A percentile compares a stretch with the other conserved stretches of the same genome.
phyloP scores from a whole-genome alignment of 495 filamentous ascomycete genomes.

The Neurospora cerealis region DNA sequence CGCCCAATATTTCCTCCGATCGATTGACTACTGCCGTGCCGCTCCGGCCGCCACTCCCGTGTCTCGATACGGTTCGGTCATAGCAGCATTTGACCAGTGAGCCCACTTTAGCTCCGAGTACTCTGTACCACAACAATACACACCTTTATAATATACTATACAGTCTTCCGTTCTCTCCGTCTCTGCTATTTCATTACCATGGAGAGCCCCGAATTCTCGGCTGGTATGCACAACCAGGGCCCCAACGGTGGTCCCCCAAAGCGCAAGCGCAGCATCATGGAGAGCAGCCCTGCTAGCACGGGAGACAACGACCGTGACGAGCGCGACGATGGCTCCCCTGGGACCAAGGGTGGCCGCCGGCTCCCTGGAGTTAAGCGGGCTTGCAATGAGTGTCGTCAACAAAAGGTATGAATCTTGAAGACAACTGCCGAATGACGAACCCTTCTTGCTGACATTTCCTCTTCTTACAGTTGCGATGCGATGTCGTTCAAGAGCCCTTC shows the following conservation, averaged over 20 bases:
- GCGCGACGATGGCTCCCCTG: conserved; percentile 37
- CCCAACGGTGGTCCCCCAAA: conserved; percentile 28
- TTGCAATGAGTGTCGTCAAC: conserved; percentile 91
- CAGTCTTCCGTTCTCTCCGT: too few species aligned
- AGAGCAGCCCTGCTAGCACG: conserved; percentile 61
- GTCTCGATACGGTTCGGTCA: not conserved
- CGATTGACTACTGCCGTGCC: conserved; percentile 3
- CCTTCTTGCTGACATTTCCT: conserved; percentile 18
- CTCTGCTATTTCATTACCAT: conserved; percentile 1
- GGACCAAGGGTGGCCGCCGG: conserved; percentile 20
- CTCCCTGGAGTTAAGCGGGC: conserved; percentile 70
- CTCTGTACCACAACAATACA: not conserved
- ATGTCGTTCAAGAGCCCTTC: conserved; percentile 82
- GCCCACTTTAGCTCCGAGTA: not conserved
- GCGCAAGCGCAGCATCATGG: conserved; percentile 39
- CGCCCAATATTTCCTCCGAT: conserved; percentile 2
- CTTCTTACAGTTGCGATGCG: conserved; percentile 57
- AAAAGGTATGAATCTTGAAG: conserved; percentile 48
- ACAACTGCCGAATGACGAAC: not conserved
- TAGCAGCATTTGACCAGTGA: not conserved
- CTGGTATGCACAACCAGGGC: conserved; percentile 33
- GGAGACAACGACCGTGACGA: conserved; percentile 59
- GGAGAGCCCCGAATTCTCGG: conserved; percentile 25
- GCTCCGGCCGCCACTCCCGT: not conserved
- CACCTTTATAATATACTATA: not conserved